phyloP scores from a whole-genome alignment of 192 early-diverging fungal genomes.

The Umbelopsis sp. region DNA sequence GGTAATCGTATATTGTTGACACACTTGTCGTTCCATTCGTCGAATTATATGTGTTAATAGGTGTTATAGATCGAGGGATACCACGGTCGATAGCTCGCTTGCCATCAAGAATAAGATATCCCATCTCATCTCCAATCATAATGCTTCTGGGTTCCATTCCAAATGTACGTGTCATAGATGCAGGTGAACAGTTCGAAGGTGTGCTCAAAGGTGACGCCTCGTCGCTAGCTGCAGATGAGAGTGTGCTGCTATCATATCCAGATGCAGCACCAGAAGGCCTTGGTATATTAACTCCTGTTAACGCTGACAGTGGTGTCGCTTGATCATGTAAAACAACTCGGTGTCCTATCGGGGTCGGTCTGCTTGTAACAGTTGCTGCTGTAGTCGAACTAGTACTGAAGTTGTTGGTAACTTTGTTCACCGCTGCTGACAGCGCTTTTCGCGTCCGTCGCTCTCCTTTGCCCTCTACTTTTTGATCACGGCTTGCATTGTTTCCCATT shows the following conservation, averaged over 20 bases:
- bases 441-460: neutral
- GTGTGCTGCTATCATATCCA: neutral
- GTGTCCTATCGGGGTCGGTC: constrained; percentile 8
- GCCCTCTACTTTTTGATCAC: neutral
- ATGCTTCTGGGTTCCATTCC: neutral
- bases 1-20: neutral
- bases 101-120: neutral
- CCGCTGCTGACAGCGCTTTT: neutral
- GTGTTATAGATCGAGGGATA: neutral
- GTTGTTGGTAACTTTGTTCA: neutral
- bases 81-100: neutral
- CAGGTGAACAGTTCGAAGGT: neutral
- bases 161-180: neutral
- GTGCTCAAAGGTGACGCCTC: neutral
- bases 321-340: constrained; percentile 13
- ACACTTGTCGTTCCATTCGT: too few relatives aligned
- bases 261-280: neutral
- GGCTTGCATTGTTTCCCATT: constrained; percentile 3
- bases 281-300: neutral
- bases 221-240: neutral
- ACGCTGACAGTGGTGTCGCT: constrained; percentile 1
- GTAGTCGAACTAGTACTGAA: neutral
- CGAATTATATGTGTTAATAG: too few relatives aligned
- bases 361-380: neutral
- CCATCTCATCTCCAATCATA: neutral